Conservation (phyloP, 805 yeast species). For the Spathaspora passalidarum region DNA sequence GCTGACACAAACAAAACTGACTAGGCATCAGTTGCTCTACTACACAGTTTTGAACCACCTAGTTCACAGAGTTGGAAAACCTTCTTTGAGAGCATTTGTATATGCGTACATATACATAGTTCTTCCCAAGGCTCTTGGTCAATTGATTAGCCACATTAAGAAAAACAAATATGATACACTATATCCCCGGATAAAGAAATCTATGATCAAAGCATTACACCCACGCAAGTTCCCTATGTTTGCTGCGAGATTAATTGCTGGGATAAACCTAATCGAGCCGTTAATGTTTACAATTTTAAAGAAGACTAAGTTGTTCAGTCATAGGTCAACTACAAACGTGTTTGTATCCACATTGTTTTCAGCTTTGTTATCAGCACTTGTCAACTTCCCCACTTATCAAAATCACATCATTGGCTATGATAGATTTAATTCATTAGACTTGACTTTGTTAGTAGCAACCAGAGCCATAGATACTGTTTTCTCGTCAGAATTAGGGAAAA, state of each 20-base stretch:
- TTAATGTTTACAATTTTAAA: slow-evolving; percentile 12
- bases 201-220: slow-evolving; percentile 23
- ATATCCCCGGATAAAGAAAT: slow-evolving; percentile 15
- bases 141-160: slow-evolving; percentile 15
- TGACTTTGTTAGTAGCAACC: slow-evolving; percentile 33
- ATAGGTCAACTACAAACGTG: slow-evolving; percentile 6
- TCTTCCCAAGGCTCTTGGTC: slow-evolving; percentile 26
- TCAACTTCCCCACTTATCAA: slow-evolving; percentile 32
- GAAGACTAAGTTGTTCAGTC: background rate
- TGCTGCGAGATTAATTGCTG: slow-evolving; percentile 29
- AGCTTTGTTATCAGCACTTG: slow-evolving; percentile 24
- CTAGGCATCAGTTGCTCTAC: background rate
- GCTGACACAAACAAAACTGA: background rate
- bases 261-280: slow-evolving; percentile 30
- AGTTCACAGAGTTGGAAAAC: slow-evolving; percentile 16
- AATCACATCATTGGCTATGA: slow-evolving; percentile 25
- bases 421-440: slow-evolving; percentile 31
- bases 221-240: slow-evolving; percentile 33
- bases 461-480: slow-evolving; percentile 34
- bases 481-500: slow-evolving; percentile 20
- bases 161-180: slow-evolving; percentile 14
- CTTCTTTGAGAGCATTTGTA: slow-evolving; percentile 30
- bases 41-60: slow-evolving; percentile 1
- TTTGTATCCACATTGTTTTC: slow-evolving; percentile 25
- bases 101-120: slow-evolving; percentile 33